Conservation (phyloP, 2,329 filamentous ascomycete genomes). For the Penicillium sp. region DNA sequence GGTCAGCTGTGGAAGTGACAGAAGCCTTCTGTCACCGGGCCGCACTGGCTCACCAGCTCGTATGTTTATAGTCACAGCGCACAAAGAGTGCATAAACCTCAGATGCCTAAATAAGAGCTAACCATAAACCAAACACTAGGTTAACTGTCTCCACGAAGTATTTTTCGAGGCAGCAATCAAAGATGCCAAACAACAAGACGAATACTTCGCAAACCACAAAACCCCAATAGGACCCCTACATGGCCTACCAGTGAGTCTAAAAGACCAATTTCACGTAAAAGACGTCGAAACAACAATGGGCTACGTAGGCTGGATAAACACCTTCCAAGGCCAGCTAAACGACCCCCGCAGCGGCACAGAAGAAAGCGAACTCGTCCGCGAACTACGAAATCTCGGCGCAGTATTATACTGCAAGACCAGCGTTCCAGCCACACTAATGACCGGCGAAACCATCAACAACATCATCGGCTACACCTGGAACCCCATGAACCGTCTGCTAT, state of each 20-base stretch:
- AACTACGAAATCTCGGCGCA: conserved; percentile 54
- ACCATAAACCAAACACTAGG: conserved; percentile 17
- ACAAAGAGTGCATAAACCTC: neutral
- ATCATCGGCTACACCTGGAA: conserved; percentile 59
- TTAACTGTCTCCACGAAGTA: conserved; percentile 54
- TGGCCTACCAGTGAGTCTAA: conserved; percentile 58
- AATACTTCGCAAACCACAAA: conserved; percentile 43
- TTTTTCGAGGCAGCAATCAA: conserved; percentile 54
- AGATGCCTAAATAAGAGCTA: neutral
- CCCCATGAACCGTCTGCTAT: conserved; percentile 55
- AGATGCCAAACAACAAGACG: conserved; percentile 50
- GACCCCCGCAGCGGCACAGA: conserved; percentile 49
- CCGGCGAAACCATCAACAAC: conserved; percentile 61
- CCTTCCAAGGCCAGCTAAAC: conserved; percentile 56
- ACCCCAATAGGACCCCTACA: conserved; percentile 59
- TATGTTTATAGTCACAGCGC: conserved; percentile 24
- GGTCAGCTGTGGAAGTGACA: conserved; percentile 57
- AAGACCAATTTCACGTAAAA: conserved; percentile 50
- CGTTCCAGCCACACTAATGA: conserved; percentile 56
- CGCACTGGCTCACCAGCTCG: conserved; percentile 59
- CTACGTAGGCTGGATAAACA: conserved; percentile 65
- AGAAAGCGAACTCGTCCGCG: conserved; percentile 59
- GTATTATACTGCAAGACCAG: conserved; percentile 57
- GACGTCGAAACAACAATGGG: conserved; percentile 59
- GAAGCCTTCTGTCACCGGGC: conserved; percentile 58